A percentile compares a stretch with the other conserved stretches of the same genome.
Evolutionary conservation across 2,329 filamentous ascomycete genomes (phyloP).

Genomic region (Diaporthe sp.): DNA sequence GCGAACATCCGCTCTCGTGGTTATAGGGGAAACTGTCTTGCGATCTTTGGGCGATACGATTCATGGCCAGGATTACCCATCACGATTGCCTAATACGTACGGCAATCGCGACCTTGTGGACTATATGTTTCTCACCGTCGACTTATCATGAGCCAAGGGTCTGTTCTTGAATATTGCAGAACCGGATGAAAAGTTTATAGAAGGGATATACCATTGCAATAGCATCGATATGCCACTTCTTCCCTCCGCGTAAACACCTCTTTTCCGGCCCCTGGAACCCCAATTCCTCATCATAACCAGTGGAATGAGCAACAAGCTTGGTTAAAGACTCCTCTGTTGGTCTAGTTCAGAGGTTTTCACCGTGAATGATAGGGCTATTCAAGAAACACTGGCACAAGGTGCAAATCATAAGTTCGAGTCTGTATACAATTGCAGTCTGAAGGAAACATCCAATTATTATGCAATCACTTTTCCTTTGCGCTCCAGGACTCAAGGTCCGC

Average conservation of each 20-base stretch:
- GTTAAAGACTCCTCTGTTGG: neutral
- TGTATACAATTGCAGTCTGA: neutral
- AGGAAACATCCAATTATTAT: too few species aligned
- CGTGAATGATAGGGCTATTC: neutral
- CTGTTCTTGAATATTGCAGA: neutral
- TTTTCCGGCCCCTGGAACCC: neutral
- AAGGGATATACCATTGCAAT: neutral
- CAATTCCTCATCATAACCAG: neutral
- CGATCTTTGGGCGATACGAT: neutral
- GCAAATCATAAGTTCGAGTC: too few species aligned
- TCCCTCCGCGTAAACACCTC: neutral
- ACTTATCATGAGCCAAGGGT: too few species aligned
- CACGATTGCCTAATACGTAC: neutral
- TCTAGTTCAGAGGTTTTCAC: too few species aligned
- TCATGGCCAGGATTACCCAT: neutral
- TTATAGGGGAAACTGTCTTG: neutral
- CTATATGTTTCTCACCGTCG: neutral
- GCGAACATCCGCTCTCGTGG: too few species aligned
- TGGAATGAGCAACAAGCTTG: neutral
- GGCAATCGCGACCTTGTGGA: neutral
- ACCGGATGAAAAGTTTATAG: neutral
- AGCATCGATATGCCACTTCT: neutral
- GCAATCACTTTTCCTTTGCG: neutral
- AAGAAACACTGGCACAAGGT: neutral
- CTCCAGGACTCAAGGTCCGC: neutral